Evolutionary conservation across 257 asterid species (phyloP), one percentile per base, ranked within the genome.

Genomic region (Asclepias syriaca): DNA sequence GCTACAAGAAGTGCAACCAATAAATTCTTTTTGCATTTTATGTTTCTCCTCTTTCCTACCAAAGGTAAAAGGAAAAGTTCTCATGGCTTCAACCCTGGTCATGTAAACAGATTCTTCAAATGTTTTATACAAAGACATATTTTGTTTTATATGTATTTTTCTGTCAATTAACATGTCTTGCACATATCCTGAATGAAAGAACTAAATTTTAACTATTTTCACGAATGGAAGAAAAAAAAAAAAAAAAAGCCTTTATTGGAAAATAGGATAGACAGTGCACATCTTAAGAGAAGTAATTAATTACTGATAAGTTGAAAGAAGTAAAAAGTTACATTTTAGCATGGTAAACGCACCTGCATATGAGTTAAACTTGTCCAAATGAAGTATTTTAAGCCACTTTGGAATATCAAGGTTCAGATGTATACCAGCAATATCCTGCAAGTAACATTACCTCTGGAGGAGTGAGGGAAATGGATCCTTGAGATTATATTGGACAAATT

Each of bases 381-480:
- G 93, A 73, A 91, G 81, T 66, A 87, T 77, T 80, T 78, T 88
- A 39, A 94, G 92, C 89, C 93, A 90, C 87, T 86, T 87, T 49
- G 96, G 97, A 79, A 91, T 77, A 79, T 94, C 95, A 71, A 94
- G 86, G 79, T 88, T 83, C 89, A 94, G 81, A 86, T 94, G 85
- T 78, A 94, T 89, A 69, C 99, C 99, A 70, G 99, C 87, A 81
- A 94, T 86, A 77, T 89, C 97, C 99, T 94, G 84, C 87, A 81
- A 57, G 74, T 34, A 65, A 37, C 46, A 53, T 53, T 18, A 1
- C 48, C 48, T 43, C 48, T 43, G 48, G 48, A 19, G 18, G 7
- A 66, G 59, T 22, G 63, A 37, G 54, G 45, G 34, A 48, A 12
- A 22, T 34, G 1, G 15, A 8, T 10, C n/a, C 14, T n/a, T 55